phyloP scores from a whole-genome alignment of 1,284 basidiomycete genomes.

The Tilletiopsis washingtonensis region DNA sequence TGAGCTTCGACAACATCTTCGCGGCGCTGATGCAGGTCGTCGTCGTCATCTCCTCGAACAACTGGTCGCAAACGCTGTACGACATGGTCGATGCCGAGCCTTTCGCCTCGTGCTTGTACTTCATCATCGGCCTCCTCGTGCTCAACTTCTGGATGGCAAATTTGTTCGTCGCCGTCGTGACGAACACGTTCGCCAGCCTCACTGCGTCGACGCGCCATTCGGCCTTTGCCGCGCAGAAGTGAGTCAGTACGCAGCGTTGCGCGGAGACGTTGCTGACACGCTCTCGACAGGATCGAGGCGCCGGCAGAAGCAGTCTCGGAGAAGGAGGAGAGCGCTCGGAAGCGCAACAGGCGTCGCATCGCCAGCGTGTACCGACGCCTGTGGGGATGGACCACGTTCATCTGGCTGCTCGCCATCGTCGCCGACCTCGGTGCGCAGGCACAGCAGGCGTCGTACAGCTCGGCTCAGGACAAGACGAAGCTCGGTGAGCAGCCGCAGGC shows the following conservation, averaged over 20 bases:
- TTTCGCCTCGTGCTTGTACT: constrained; percentile 78
- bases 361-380: constrained; percentile 36
- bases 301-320: neutral
- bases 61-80: constrained; percentile 67
- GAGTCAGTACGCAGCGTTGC: constrained; percentile 1
- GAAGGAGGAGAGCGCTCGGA: constrained; percentile 9
- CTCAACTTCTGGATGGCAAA: constrained; percentile 61
- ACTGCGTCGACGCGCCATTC: constrained; percentile 79
- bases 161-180: constrained; percentile 90
- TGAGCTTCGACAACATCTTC: constrained; percentile 87
- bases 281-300: constrained; percentile 1
- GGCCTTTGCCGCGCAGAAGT: constrained; percentile 66
- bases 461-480: constrained; percentile 9
- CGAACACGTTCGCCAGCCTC: constrained; percentile 86
- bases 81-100: constrained; percentile 81
- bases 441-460: constrained; percentile 56
- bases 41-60: constrained; percentile 58
- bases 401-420: constrained; percentile 57
- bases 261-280: neutral
- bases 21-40: constrained; percentile 73
- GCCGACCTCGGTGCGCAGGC: constrained; percentile 66
- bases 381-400: constrained; percentile 39
- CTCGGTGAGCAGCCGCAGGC: no score
- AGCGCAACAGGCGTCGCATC: constrained; percentile 20
- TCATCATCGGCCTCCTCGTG: constrained; percentile 59